Evolutionary conservation across 805 yeast genomes (phyloP).

Genomic region (Candida easanensis): DNA sequence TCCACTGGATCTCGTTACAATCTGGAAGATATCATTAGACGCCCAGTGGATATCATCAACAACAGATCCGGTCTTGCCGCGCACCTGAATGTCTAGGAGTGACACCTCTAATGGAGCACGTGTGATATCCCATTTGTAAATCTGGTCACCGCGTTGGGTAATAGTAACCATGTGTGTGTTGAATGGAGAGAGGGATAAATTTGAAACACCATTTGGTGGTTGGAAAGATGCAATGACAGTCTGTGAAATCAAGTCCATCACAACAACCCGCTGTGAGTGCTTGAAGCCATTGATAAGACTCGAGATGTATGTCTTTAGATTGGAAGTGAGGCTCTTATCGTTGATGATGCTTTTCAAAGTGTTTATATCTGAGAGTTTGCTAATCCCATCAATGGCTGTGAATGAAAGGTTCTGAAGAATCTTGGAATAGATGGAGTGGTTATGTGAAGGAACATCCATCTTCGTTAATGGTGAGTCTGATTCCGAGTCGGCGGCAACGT

Average conservation of each 20-base stretch:
- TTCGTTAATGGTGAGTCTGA: slow-evolving; percentile 7
- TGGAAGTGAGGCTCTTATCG: slow-evolving; percentile 14
- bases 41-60: slow-evolving; percentile 55
- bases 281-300: slow-evolving; percentile 21
- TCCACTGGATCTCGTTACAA: slow-evolving; percentile 53
- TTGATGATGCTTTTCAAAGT: slow-evolving; percentile 13
- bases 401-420: slow-evolving; percentile 47
- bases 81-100: slow-evolving; percentile 52
- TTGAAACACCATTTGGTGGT: slow-evolving; percentile 62
- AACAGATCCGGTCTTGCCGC: slow-evolving; percentile 62
- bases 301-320: slow-evolving; percentile 14
- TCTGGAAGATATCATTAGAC: slow-evolving; percentile 40
- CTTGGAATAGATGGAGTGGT: slow-evolving; percentile 23
- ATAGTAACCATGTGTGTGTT: slow-evolving; percentile 55
- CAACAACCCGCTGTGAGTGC: slow-evolving; percentile 33
- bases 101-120: slow-evolving; percentile 48
- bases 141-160: slow-evolving; percentile 56
- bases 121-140: slow-evolving; percentile 63
- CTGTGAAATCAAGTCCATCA: slow-evolving; percentile 46
- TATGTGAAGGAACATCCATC: slow-evolving; percentile 21
- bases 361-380: slow-evolving; percentile 42
- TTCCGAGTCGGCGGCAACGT: slow-evolving; percentile 30
- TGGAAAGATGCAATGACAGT: slow-evolving; percentile 42
- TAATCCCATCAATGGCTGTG: slow-evolving; percentile 50
- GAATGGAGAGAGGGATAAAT: slow-evolving; percentile 57